Base-by-base conservation (phyloP, 73 alveolate species). In the Paraurostyla sp. region DNA sequence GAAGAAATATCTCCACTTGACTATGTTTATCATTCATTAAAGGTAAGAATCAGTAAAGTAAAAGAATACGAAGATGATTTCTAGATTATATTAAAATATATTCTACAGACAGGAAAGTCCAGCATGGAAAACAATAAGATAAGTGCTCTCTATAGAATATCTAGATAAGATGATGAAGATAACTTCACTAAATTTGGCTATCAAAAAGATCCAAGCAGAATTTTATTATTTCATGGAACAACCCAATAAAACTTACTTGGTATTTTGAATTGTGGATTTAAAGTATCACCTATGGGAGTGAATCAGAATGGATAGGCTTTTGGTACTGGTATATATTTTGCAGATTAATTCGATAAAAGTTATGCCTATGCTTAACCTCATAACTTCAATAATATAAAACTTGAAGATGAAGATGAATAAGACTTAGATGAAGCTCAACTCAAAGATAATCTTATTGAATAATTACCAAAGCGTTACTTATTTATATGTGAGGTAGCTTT, bases 261-360 rank as follows among this genome's bases (percentile, higher is more conserved):
- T 13, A 65, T 65, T 11, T 30, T 65, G 6, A 40, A 15, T 38
- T 36, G 60, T 22, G 82, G 82, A 9, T 65, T 65, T 32, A 65
- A 65, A 38, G 6, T 38, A 65, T 65, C 82, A 6, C 82, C 82
- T 15, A 29, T 65, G 1, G 82, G 82, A 38, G 25, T 65, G 11
- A 16, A 23, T 38, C 29, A 65, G 25, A 6, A 38, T 65, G 82
- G 82, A 7, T 25, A 25, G 41, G 82, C 58, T 1, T 65, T 65
- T 38, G 82, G 82, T 7, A 15, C 82, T 15, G 82, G 82, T 7
- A 22, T 65, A 38, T 65, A 65, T 22, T 65, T 65, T 40, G 35
- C 82, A 4, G 41, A 65, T 65, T 7, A 9, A 4, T 38, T 65
- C 7, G 16, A 65, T 13, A 65, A 65, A 38, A 65, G 82, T 38